phyloP scores from a whole-genome alignment of 345 rosid species.

The Schrenkiella parvula region DNA sequence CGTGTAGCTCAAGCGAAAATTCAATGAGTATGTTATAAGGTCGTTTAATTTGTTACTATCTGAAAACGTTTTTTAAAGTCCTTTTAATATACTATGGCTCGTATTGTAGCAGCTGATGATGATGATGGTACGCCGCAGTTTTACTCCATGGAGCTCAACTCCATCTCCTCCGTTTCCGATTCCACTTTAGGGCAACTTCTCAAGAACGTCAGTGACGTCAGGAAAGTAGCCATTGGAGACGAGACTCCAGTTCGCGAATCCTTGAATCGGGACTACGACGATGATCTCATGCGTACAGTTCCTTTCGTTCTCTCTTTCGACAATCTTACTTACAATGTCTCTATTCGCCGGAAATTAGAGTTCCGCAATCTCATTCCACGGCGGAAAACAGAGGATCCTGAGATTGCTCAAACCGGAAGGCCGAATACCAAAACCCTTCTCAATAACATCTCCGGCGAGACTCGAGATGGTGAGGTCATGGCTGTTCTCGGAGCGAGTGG shows the following conservation, averaged over 20 bases:
- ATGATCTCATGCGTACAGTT: constrained; percentile 39
- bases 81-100: constrained; percentile 19
- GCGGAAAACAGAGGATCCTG: constrained; percentile 25
- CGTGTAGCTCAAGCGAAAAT: not conserved
- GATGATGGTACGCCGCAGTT: constrained; percentile 31
- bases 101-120: constrained; percentile 32
- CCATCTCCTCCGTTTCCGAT: constrained; percentile 6
- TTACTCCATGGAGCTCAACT: constrained; percentile 41
- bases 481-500: constrained; percentile 94
- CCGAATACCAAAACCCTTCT: constrained; percentile 61
- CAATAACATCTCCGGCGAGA: constrained; percentile 77
- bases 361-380: constrained; percentile 37
- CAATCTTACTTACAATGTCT: constrained; percentile 70
- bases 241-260: constrained; percentile 65
- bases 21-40: not conserved
- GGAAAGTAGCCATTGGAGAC: constrained; percentile 53
- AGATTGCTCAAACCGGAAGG: constrained; percentile 37
- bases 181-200: constrained; percentile 70
- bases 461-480: constrained; percentile 77
- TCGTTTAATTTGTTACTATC: not conserved
- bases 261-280: constrained; percentile 27
- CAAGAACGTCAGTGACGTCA: constrained; percentile 63
- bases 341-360: constrained; percentile 43
- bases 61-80: not conserved
- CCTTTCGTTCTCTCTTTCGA: constrained; percentile 70